Conservation (phyloP, 192 early-diverging fungal genomes). For the Entomortierella chlamydospora region DNA sequence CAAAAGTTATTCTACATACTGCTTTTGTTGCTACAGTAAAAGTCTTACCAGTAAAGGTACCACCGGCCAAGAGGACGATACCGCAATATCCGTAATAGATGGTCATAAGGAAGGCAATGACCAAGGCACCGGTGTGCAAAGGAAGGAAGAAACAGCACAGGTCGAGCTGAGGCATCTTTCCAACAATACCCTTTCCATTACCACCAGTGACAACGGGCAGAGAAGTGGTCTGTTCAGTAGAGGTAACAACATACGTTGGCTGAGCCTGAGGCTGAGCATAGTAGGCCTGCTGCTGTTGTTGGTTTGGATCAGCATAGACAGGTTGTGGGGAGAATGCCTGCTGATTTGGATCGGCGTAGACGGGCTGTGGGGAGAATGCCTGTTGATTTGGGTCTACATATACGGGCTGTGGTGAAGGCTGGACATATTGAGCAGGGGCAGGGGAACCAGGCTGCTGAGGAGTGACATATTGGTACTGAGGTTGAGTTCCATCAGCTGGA, state of each 20-base stretch:
- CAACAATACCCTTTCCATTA: conserved; percentile 12
- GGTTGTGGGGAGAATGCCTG: too few relatives aligned
- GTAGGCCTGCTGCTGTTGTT: not conserved
- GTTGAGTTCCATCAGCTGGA: conserved; percentile 8
- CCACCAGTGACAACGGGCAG: conserved; percentile 3
- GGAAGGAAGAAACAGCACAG: conserved; percentile 37
- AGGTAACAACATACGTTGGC: not conserved
- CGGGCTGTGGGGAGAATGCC: too few relatives aligned
- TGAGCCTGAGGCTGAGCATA: conserved; percentile 13
- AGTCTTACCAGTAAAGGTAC: not conserved
- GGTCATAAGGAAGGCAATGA: conserved; percentile 23
- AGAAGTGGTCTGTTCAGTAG: not conserved
- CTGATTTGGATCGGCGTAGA: too few relatives aligned
- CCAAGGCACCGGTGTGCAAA: conserved; percentile 45
- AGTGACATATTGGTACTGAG: conserved; percentile 9
- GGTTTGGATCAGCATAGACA: too few relatives aligned
- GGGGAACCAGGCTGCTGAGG: conserved; percentile 12
- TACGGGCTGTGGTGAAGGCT: not conserved
- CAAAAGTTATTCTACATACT: not conserved
- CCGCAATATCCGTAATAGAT: conserved; percentile 46
- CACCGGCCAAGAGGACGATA: not conserved
- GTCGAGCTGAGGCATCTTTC: conserved; percentile 29
- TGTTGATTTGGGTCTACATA: not conserved
- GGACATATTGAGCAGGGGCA: conserved; percentile 14
- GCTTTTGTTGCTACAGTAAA: not conserved